phyloP scores from a whole-genome alignment of 2,329 filamentous ascomycete species.

The Phoma herbarum region DNA sequence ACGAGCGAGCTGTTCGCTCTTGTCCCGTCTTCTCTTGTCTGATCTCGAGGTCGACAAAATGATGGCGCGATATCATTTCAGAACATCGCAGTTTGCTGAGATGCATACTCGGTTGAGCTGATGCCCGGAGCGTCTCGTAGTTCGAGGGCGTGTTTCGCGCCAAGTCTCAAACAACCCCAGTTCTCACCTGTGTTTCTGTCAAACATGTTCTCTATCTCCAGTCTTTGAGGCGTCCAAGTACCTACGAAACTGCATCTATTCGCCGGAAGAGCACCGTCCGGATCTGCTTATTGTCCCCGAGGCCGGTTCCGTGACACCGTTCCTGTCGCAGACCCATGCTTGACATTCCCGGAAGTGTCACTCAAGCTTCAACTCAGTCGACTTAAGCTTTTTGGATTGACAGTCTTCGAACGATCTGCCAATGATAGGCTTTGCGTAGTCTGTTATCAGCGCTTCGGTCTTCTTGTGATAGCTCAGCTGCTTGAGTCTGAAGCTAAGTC shows the following conservation, averaged over 20 bases:
- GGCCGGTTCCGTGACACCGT: conserved; percentile 8
- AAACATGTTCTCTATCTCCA: conserved; percentile 8
- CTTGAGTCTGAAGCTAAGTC: conserved; percentile 16
- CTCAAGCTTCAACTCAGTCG: conserved; percentile 14
- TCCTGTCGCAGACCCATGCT: conserved; percentile 8
- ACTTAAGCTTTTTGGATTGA: conserved; percentile 12
- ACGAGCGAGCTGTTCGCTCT: neutral
- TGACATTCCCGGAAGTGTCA: conserved; percentile 9
- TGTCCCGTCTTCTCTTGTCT: no score
- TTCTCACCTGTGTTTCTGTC: conserved; percentile 11
- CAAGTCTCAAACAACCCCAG: conserved; percentile 15
- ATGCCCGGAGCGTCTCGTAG: conserved; percentile 7
- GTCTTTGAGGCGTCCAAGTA: no score
- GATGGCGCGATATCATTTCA: neutral
- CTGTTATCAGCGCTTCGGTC: neutral
- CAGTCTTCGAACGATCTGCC: conserved; percentile 6
- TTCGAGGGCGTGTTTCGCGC: conserved; percentile 15
- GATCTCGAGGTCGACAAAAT: neutral
- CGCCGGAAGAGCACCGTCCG: conserved; percentile 4
- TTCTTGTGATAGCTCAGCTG: conserved; percentile 18
- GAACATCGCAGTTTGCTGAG: neutral
- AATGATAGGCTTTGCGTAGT: neutral
- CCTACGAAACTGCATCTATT: neutral
- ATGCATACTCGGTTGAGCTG: neutral
- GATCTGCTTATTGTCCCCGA: conserved; percentile 3